Evolutionary conservation across 805 yeast species (phyloP).

Genomic region (Groenewaldozyma salmanticensis): DNA sequence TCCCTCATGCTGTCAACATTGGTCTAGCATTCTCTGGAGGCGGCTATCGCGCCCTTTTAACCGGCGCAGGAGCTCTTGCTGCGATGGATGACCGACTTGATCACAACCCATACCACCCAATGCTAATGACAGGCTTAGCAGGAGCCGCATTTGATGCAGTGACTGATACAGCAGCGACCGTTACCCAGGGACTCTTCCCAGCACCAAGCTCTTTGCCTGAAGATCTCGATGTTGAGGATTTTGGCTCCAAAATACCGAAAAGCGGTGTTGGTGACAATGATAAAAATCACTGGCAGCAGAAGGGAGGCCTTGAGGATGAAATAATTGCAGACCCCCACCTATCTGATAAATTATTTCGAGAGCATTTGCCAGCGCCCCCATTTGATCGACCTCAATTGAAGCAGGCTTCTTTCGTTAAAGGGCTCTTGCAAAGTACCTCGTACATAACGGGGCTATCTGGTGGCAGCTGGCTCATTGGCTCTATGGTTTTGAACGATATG

Average conservation of each 20-base stretch:
- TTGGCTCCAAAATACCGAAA: neutral
- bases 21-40: constrained; percentile 70
- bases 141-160: constrained; percentile 31
- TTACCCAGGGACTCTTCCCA: too few species aligned
- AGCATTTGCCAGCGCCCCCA: neutral
- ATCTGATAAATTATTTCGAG: constrained; percentile 38
- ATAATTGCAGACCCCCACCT: constrained; percentile 56
- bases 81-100: constrained; percentile 56
- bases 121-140: neutral
- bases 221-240: constrained; percentile 1
- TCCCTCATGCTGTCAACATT: constrained; percentile 16
- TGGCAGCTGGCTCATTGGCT: constrained; percentile 74
- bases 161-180: constrained; percentile 35
- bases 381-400: neutral
- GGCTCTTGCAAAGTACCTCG: constrained; percentile 56
- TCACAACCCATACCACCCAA: neutral
- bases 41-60: constrained; percentile 79
- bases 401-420: constrained; percentile 22
- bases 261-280: too few species aligned
- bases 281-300: constrained; percentile 19
- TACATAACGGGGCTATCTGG: constrained; percentile 74
- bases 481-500: constrained; percentile 35
- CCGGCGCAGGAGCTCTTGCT: constrained; percentile 75
- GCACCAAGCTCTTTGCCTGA: neutral
- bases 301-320: constrained; percentile 67